Evolutionary conservation across 495 filamentous ascomycete species (phyloP).

Genomic region (Xylaria longipes): DNA sequence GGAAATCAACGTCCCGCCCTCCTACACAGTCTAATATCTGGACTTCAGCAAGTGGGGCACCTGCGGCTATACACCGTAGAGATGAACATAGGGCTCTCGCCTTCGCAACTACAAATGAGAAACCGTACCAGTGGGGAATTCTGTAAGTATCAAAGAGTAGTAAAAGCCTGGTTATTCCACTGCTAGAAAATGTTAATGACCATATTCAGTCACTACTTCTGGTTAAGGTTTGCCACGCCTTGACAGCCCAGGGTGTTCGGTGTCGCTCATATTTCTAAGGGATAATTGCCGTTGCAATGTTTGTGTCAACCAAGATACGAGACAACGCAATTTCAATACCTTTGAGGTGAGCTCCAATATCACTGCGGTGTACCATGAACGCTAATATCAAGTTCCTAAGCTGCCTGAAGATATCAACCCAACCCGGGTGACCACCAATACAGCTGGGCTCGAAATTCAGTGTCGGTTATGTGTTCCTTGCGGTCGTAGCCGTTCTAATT

Average conservation of each 20-base stretch:
- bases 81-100: not conserved
- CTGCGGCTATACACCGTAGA: not conserved
- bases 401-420: conserved; percentile 61
- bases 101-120: conserved; percentile 15
- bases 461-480: conserved; percentile 45
- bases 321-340: conserved; percentile 74
- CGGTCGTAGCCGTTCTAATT: conserved; percentile 3
- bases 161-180: not conserved
- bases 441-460: conserved; percentile 47
- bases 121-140: conserved; percentile 19
- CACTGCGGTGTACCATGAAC: not conserved
- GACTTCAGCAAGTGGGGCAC: not conserved
- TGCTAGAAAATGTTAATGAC: conserved; percentile 27
- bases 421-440: conserved; percentile 35
- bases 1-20: not conserved
- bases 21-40: not conserved
- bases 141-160: conserved; percentile 31
- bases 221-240: conserved; percentile 43
- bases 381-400: conserved; percentile 31
- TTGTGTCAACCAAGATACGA: conserved; percentile 80
- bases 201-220: conserved; percentile 38
- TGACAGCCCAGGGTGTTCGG: not conserved
- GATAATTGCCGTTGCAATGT: conserved; percentile 80
- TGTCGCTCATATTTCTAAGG: conserved; percentile 48
- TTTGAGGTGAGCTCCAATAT: conserved; percentile 53